Evolutionary conservation across 495 filamentous ascomycete species (phyloP).

Genomic region (Antarctomyces pellizariae): DNA sequence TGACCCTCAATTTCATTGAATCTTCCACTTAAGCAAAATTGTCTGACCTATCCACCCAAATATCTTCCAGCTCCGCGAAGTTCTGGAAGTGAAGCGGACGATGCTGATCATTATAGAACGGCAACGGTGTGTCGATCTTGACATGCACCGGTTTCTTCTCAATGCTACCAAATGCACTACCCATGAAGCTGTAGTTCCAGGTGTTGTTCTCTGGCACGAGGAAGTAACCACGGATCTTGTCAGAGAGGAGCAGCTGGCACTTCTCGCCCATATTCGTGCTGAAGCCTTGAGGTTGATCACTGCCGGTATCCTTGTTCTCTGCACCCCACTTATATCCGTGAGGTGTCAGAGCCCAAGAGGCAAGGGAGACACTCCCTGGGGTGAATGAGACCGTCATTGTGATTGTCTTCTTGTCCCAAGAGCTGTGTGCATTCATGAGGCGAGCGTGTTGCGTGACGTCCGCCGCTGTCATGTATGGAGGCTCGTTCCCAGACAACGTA

Average conservation of each 20-base stretch:
- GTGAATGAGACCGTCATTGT: slow-evolving; percentile 96
- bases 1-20: no score
- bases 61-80: slow-evolving; percentile 77
- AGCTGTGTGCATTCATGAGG: slow-evolving; percentile 58
- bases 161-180: slow-evolving; percentile 55
- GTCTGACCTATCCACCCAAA: slow-evolving; percentile 69
- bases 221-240: slow-evolving; percentile 87
- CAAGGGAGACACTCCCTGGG: slow-evolving; percentile 88
- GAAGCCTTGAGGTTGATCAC: slow-evolving; percentile 87
- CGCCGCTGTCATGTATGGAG: slow-evolving; percentile 80
- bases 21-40: slow-evolving; percentile 70
- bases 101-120: slow-evolving; percentile 87
- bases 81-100: slow-evolving; percentile 85
- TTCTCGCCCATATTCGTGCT: slow-evolving; percentile 82
- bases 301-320: slow-evolving; percentile 80
- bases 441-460: slow-evolving; percentile 87
- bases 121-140: slow-evolving; percentile 74
- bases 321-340: slow-evolving; percentile 91
- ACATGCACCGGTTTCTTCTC: slow-evolving; percentile 83
- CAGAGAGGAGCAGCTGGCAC: slow-evolving; percentile 75
- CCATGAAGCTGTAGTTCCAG: slow-evolving; percentile 99
- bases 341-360: slow-evolving; percentile 79
- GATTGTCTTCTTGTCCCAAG: slow-evolving; percentile 87
- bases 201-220: slow-evolving; percentile 72
- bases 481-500: slow-evolving; percentile 83